Base-by-base conservation (phyloP, 805 yeast genomes). In the Lipomyces sp. region DNA sequence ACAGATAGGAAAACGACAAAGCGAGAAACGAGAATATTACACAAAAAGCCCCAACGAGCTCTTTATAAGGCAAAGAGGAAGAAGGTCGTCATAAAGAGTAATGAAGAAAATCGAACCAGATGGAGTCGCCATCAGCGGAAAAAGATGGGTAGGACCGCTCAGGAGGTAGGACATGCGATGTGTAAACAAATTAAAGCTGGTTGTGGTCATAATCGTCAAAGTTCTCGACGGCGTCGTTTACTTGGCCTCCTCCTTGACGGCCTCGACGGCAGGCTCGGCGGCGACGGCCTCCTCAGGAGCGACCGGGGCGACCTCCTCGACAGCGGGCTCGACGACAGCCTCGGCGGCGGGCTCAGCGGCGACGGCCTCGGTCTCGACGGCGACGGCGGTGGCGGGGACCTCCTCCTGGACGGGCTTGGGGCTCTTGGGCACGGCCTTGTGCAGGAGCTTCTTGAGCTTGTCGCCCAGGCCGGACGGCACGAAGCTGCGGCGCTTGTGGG, bases 381-480 rank as follows among this genome's bases (percentile, higher is more conserved):
- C 44, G 18, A 49, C 42, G 11, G 37, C 43, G 19, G 46, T 33
- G 32, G 35, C 37, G 24, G 31, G 40, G 13, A 28, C 45, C 24
- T 42, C 35, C 21, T 14, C 22, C 26, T 28, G 26, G 11, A 13
- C 34, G 24, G 45, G 11, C 39, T 39, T 34, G 29, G 33, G 43
- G 29, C 22, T 36, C 53, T 47, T 54, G 21, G 51, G 46, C 14
- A 49, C 19, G 28, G 49, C 51, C 48, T 44, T 47, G 49, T 42
- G 43, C 18, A 55, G 33, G 14, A 55, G 33, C 45, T 55, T 55
- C 46, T 53, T 55, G 45, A 55, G 23, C 47, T 44, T 52, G 31
- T 51, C 59, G 26, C 45, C 36, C 22, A 55, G 37, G 23, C 59
- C 51, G n/a, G 59, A 53, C 2, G 59, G 58, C 13, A 55, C 23